Evolutionary conservation across 768 basidiomycete species (phyloP), one percentile per base, ranked within the genome.

Genomic region (Phaffia australis): DNA sequence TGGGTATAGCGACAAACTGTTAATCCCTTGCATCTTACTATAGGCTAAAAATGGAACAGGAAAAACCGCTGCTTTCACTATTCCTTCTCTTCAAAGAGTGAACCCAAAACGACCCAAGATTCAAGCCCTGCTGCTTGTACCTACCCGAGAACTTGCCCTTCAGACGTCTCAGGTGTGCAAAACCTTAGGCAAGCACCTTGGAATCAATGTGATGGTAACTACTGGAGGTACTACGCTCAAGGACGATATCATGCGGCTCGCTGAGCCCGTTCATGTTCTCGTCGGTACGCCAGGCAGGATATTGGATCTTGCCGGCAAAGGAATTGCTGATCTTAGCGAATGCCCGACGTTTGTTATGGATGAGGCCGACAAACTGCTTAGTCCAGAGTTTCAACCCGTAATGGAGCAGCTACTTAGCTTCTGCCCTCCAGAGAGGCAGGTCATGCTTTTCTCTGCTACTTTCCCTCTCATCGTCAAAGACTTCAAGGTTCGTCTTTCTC

Each of bases 161-260:
- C 94, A 98, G 79, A 99, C 95, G 16, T 85, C 89, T n/a, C 95
- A 98, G 80, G 95, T 99, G 59, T 93, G 90, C 81, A 98, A 98
- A 79, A 89, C 82, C 32, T 85, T 98, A 66, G 92, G 92, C 61
- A 95, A 97, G 76, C 94, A 99, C 73, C 87, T 97, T 84, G 86
- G 84, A 62, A 75, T 90, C 42, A 89, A 98, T 78, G 90, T 99
- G 77, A 99, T 99, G 94, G 95, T 98, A 61, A 95, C 95, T 63
- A 99, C 95, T 0, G 94, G 94, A 64, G 94, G 94, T 23, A 98
- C 95, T 3, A 95, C 92, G 23, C 84, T 99, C 74, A 91, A 94
- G 78, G 94, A 99, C 78, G 94, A 99, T 76, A 98, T 98, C 76
- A 79, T 99, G 72, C 87, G 94, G 60, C 78, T 99, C 60, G 83